Evolutionary conservation across 2,329 filamentous ascomycete species (phyloP), one percentile per base, ranked within the genome.

Genomic region (Akanthomyces uredinophilus): DNA sequence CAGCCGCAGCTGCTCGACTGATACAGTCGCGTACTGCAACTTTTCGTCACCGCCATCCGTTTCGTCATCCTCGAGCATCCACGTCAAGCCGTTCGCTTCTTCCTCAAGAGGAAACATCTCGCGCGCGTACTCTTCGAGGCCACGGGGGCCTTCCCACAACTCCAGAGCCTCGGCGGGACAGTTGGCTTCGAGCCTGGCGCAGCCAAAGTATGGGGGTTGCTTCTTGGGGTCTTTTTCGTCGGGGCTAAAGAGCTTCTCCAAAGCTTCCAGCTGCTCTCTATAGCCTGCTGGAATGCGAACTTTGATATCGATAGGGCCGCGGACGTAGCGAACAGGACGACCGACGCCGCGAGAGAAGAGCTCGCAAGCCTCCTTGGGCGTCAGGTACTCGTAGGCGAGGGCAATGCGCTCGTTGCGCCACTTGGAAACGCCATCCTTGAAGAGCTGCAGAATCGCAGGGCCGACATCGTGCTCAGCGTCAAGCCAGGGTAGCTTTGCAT

Each of bases 401-500:
- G 93, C 91, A 65, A 98, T 91, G 63, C 93, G 79, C 70, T 83
- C 79, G 57, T 80, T 81, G n/a, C 88, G 87, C 93, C 94, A 98
- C 74, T 91, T 92, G 66, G 83, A 81, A 5, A 90, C 84, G 1
- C 94, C 94, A 72, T 98, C 93, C 75, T 97, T 98, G 82, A 98
- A 94, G 61, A 98, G 88, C 73, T 98, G 94, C 61, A 96, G 80
- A 52, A 98, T 86, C 2, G 94, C 91, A 1, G 95, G 92, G 4
- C 95, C 95, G 49, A 97, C 89, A 69, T 99, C 95, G 71, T 98
- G 94, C 75, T 98, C 95, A 5, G 93, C 92, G 71, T 99, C 95
- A 44, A 99, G 80, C 92, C 94, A 99, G 0, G 95, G 95, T 43
- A 99, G 81, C 65, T 92, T 91, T 63, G 89, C 89, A 68, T 96